phyloP scores from a whole-genome alignment of 768 basidiomycete genomes.

The Rhizopogon sp. region DNA sequence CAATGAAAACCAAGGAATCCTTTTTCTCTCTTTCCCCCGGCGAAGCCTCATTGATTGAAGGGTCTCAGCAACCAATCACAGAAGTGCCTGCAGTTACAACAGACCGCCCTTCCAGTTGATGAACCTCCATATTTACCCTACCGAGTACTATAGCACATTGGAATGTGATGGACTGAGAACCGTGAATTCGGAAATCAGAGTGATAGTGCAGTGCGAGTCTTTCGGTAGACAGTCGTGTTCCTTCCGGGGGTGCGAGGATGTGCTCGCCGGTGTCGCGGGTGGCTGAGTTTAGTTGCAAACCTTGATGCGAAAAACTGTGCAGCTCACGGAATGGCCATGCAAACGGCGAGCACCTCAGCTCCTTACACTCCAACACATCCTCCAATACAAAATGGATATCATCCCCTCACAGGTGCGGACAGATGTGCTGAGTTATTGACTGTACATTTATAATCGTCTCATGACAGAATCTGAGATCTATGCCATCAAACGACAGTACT shows the following conservation, averaged over 20 bases:
- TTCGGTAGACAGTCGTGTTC: no score
- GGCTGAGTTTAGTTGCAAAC: constrained; percentile 33
- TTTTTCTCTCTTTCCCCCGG: constrained; percentile 58
- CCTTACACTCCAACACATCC: constrained; percentile 30
- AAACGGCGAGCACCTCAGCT: constrained; percentile 37
- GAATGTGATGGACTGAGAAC: no score
- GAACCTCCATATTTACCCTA: neutral
- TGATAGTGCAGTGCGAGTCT: no score
- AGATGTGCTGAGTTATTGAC: constrained; percentile 17
- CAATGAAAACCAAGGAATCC: constrained; percentile 38
- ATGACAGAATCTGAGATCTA: constrained; percentile 39
- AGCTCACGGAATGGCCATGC: constrained; percentile 58
- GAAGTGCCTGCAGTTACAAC: neutral
- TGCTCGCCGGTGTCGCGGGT: neutral
- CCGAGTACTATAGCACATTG: no score
- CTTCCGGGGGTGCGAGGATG: no score
- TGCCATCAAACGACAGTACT: constrained; percentile 68
- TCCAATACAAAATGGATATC: constrained; percentile 31
- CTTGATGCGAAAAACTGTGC: constrained; percentile 71
- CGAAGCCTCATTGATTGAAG: constrained; percentile 32
- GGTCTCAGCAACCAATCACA: neutral
- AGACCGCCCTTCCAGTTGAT: neutral
- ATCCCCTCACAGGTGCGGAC: constrained; percentile 31
- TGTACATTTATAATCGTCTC: constrained; percentile 12
- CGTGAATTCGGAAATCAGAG: no score